A percentile compares a stretch with the other conserved stretches of the same genome.
Evolutionary conservation across 768 basidiomycete genomes (phyloP).

Genomic region (Boletus rubropictus): DNA sequence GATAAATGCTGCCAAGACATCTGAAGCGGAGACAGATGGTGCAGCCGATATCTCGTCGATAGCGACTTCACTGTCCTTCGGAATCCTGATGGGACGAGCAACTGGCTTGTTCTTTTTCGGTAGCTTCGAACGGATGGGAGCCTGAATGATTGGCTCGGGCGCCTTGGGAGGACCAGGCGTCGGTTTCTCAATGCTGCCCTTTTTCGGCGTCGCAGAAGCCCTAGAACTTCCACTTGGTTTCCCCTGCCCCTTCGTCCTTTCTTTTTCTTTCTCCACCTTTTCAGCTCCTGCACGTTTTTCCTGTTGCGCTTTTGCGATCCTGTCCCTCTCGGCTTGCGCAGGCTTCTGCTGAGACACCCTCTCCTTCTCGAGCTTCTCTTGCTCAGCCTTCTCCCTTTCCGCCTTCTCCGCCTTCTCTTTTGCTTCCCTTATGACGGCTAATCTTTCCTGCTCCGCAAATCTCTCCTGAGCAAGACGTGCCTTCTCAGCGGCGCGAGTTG

Average conservation of each 20-base stretch:
- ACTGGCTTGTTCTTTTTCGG: conserved; percentile 77
- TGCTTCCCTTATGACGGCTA: conserved; percentile 34
- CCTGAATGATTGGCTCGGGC: conserved; percentile 46
- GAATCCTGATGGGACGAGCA: conserved; percentile 50
- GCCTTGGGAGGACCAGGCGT: conserved; percentile 13
- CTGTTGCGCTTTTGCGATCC: conserved; percentile 29
- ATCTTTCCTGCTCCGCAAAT: conserved; percentile 47
- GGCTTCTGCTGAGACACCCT: conserved; percentile 27
- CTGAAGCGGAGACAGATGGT: conserved; percentile 44
- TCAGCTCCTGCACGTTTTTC: conserved; percentile 27
- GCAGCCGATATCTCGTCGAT: conserved; percentile 39
- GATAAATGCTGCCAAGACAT: conserved; percentile 37
- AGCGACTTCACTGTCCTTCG: conserved; percentile 51
- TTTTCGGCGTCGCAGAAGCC: conserved; percentile 15
- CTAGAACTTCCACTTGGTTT: conserved; percentile 25
- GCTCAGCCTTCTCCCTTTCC: conserved; percentile 34
- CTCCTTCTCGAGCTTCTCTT: conserved; percentile 39
- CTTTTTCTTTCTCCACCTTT: conserved; percentile 28
- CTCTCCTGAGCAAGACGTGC: conserved; percentile 50
- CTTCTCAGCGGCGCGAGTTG: conserved; percentile 46
- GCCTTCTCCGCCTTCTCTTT: conserved; percentile 34
- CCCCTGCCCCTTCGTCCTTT: conserved; percentile 24
- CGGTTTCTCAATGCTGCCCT: conserved; percentile 16
- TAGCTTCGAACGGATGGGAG: conserved; percentile 73
- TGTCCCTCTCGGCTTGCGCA: conserved; percentile 35